Percentiles rank a stretch among this genome's conserved stretches.
phyloP scores from a whole-genome alignment of 2,329 filamentous ascomycete genomes.

The Aspergillus carbonarius region DNA sequence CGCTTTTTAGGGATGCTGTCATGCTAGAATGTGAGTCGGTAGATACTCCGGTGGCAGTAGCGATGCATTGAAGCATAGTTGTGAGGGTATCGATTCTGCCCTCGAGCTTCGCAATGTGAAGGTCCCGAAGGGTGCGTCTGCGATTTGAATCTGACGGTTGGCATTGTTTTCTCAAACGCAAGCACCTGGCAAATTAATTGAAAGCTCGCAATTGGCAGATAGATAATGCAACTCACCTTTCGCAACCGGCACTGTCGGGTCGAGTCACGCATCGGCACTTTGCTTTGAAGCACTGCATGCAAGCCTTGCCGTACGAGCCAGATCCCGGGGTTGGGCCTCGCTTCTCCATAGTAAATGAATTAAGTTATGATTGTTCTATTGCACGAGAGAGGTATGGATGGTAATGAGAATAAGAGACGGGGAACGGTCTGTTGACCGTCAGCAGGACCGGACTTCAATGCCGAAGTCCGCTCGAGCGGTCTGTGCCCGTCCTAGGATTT shows the following conservation, averaged over 20 bases:
- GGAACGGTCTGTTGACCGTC: background rate
- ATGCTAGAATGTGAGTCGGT: background rate
- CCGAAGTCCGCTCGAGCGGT: background rate
- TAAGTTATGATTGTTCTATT: background rate
- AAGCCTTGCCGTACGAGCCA: background rate
- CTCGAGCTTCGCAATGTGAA: background rate
- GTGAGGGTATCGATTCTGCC: background rate
- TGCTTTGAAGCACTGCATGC: background rate
- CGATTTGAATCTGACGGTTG: background rate
- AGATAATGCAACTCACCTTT: background rate
- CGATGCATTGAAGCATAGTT: background rate
- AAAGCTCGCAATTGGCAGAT: background rate
- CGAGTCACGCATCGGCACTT: background rate
- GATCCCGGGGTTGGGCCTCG: constrained; percentile 1
- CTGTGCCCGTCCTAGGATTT: too few relatives aligned
- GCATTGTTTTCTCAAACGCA: constrained; percentile 1
- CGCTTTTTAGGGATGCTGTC: background rate
- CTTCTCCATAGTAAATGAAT: background rate
- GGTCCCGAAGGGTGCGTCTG: background rate
- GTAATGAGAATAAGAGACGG: background rate
- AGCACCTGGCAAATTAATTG: background rate
- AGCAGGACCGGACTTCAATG: background rate
- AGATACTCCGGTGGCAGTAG: background rate
- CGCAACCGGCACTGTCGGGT: background rate
- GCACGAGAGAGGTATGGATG: background rate